Evolutionary conservation across 1,139 yeast species (phyloP).

Genomic region (Nakaseomyces nivariensis): DNA sequence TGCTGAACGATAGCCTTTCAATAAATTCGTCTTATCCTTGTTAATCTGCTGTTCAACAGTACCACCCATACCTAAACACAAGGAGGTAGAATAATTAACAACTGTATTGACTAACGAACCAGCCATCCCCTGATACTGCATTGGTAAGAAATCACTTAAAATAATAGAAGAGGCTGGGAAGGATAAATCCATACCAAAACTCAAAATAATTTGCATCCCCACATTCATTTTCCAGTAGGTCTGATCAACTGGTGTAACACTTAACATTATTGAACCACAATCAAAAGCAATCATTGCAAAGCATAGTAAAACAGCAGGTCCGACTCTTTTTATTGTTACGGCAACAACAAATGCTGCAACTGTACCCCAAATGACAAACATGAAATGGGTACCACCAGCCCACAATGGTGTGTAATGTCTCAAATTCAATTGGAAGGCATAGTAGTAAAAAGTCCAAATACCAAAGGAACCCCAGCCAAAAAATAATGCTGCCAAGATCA

Average conservation of each 20-base stretch:
- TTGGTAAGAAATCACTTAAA: slow-evolving; percentile 41
- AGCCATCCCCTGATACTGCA: slow-evolving; percentile 49
- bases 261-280: slow-evolving; percentile 39
- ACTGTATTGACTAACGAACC: slow-evolving; percentile 48
- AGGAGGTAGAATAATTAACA: slow-evolving; percentile 44
- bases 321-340: slow-evolving; percentile 33
- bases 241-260: slow-evolving; percentile 41
- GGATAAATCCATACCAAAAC: slow-evolving; percentile 52
- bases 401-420: slow-evolving; percentile 37
- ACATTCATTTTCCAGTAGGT: slow-evolving; percentile 38
- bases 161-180: slow-evolving; percentile 49
- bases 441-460: slow-evolving; percentile 36
- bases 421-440: slow-evolving; percentile 35
- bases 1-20: slow-evolving; percentile 35
- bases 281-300: slow-evolving; percentile 39
- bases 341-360: slow-evolving; percentile 40
- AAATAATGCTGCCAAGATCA: slow-evolving; percentile 31
- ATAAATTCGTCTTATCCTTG: slow-evolving; percentile 19
- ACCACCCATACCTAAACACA: slow-evolving; percentile 43
- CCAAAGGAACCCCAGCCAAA: slow-evolving; percentile 56
- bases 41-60: slow-evolving; percentile 38
- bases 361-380: slow-evolving; percentile 40
- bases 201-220: slow-evolving; percentile 40
- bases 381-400: slow-evolving; percentile 38
- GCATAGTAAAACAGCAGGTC: slow-evolving; percentile 38